Base-by-base conservation (phyloP, 306 rosid species). In the Corylus avellana region DNA sequence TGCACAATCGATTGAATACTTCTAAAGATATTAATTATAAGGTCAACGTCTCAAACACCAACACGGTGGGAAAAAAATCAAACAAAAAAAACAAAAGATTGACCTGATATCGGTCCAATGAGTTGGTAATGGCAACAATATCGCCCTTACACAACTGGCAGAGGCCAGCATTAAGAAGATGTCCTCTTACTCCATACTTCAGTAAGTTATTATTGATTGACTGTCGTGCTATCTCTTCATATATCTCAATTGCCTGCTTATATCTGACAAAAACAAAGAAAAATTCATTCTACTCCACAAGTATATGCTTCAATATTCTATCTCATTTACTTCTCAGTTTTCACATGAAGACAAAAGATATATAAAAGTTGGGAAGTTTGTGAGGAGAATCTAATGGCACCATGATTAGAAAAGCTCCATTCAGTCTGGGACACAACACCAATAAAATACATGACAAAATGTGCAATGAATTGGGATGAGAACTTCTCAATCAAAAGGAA, bases 131-230 rank as follows among this genome's bases (percentile, higher is more conserved):
- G 57, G 98, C 98, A 74, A 95, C 81, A 56, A 74, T 83, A 22
- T 95, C 99, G 59, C 86, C 97, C 80, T 83, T 91, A 84, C 99
- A 93, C 56, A 95, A 98, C 76, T 95, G 96, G 88, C 98, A 95
- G 78, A 93, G 78, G 70, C 99, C 98, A 84, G 97, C 98, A 89
- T 93, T 95, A 54, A 95, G 99, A 81, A 95, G 96, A 82, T 95
- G 97, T 55, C 99, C 99, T 74, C 90, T 95, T 25, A 93, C 99
- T 83, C 99, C 98, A 76, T 95, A 95, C 84, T 95, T 95, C 67
- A 95, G 90, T 89, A 95, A 86, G 85, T 89, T 91, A 77, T 77
- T 95, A 87, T 79, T 91, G 77, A 95, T 90, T 8, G 99, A 95
- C 47, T 95, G 91, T 2, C 96, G 92, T 35, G 96, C 98, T 76